A percentile compares a stretch with the other conserved stretches of the same genome.
phyloP scores from a whole-genome alignment of 805 yeast genomes.

The Saccharomycopsis selenospora region DNA sequence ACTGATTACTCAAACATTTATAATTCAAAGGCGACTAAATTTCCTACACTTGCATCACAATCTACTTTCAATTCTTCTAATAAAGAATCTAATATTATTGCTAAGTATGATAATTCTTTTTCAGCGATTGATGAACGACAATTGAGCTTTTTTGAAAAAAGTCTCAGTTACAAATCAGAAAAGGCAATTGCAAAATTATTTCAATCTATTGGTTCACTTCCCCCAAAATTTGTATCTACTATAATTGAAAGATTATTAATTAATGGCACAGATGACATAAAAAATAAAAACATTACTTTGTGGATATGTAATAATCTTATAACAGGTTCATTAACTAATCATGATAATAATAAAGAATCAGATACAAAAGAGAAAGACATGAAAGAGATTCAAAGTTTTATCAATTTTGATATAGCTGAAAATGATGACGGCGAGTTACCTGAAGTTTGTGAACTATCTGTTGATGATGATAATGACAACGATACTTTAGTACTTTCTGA shows the following conservation, averaged over 20 bases:
- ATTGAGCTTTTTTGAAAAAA: conserved; percentile 6
- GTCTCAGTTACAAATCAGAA: conserved; percentile 11
- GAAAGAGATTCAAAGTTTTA: conserved; percentile 23
- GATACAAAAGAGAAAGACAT: conserved; percentile 20
- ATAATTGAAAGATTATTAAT: conserved; percentile 7
- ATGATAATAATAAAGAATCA: conserved; percentile 13
- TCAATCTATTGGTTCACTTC: conserved; percentile 8
- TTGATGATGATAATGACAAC: conserved; percentile 6
- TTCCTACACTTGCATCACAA: background rate
- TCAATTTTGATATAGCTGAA: conserved; percentile 27
- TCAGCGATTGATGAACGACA: conserved; percentile 1
- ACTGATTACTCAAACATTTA: background rate
- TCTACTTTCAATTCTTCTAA: background rate
- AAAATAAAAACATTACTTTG: conserved; percentile 25
- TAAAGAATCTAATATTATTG: background rate
- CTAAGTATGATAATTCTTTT: background rate
- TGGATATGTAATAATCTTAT: conserved; percentile 35
- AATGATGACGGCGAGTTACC: conserved; percentile 16
- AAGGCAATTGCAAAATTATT: conserved; percentile 4
- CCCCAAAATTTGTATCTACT: conserved; percentile 1
- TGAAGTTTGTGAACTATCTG: background rate
- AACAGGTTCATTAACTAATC: conserved; percentile 24
- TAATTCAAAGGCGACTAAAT: background rate
- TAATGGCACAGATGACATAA: conserved; percentile 7
- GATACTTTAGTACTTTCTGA: too few species aligned